phyloP scores from a whole-genome alignment of 371 early-diverging fungal genomes.

The Zopfochytrium polystomum region DNA sequence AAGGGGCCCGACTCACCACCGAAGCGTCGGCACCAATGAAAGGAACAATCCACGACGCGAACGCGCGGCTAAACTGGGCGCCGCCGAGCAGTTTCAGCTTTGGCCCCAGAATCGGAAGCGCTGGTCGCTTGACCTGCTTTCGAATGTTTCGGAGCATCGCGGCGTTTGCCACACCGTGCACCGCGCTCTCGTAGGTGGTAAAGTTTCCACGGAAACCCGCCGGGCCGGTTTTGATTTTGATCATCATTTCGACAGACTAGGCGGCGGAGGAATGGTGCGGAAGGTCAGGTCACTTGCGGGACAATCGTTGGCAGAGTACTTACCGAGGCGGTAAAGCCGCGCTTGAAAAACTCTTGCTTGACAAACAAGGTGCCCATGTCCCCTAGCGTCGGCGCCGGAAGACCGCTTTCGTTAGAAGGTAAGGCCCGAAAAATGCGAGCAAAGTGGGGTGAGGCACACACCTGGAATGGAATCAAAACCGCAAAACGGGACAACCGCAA shows the following conservation, averaged over 20 bases:
- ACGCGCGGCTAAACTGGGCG: constrained; percentile 24
- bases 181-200: constrained; percentile 37
- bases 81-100: constrained; percentile 10
- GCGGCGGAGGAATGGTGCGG: constrained; percentile 22
- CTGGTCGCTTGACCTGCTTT: constrained; percentile 13
- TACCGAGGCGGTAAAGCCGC: constrained; percentile 40
- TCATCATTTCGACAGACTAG: constrained; percentile 59
- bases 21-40: constrained; percentile 37
- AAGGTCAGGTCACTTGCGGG: not conserved
- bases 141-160: constrained; percentile 1
- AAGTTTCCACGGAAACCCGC: constrained; percentile 60
- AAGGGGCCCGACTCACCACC: too few relatives aligned
- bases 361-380: constrained; percentile 32
- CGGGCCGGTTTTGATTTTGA: constrained; percentile 51
- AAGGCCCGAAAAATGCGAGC: too few relatives aligned
- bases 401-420: too few relatives aligned
- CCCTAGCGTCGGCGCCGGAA: too few relatives aligned
- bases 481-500: constrained; percentile 77
- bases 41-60: constrained; percentile 37
- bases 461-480: constrained; percentile 84
- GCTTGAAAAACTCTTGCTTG: constrained; percentile 28
- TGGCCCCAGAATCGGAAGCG: constrained; percentile 10
- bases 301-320: constrained; percentile 15
- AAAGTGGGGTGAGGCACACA: too few relatives aligned
- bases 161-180: constrained; percentile 27